Evolutionary conservation across 2,329 filamentous ascomycete genomes (phyloP).

Genomic region (Whalleya microplaca): DNA sequence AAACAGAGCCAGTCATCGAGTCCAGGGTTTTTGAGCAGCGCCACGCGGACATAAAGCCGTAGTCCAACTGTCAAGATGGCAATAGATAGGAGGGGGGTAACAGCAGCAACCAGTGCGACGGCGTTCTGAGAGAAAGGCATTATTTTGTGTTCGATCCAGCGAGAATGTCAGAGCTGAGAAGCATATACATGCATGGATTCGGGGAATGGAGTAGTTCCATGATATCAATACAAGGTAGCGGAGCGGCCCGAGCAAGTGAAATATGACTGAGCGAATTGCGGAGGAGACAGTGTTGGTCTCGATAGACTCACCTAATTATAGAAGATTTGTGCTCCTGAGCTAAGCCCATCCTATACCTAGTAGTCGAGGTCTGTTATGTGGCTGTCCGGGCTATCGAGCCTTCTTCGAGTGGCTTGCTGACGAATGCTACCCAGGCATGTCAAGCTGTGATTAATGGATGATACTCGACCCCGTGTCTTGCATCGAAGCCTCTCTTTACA

Average conservation of each 20-base stretch:
- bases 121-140: constrained; percentile 19
- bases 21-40: constrained; percentile 15
- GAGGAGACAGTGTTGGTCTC: neutral
- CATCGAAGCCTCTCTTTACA: too few species aligned
- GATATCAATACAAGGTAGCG: too few species aligned
- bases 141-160: neutral
- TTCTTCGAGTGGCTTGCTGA: too few species aligned
- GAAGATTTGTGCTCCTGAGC: neutral
- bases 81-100: constrained; percentile 17
- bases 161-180: constrained; percentile 2
- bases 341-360: neutral
- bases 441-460: too few species aligned
- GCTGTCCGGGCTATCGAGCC: too few species aligned
- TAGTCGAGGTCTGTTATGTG: neutral
- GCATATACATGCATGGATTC: neutral
- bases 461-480: too few species aligned
- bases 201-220: neutral
- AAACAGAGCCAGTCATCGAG: constrained; percentile 24
- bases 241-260: too few species aligned
- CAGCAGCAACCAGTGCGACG: constrained; percentile 10
- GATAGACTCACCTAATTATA: neutral
- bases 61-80: constrained; percentile 19
- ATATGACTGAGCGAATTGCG: neutral
- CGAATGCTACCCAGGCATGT: too few species aligned
- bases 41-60: constrained; percentile 21